A percentile compares a stretch with the other conserved stretches of the same genome.
Conservation (phyloP, 805 yeast genomes). For the Yamadazyma tumulicola region DNA sequence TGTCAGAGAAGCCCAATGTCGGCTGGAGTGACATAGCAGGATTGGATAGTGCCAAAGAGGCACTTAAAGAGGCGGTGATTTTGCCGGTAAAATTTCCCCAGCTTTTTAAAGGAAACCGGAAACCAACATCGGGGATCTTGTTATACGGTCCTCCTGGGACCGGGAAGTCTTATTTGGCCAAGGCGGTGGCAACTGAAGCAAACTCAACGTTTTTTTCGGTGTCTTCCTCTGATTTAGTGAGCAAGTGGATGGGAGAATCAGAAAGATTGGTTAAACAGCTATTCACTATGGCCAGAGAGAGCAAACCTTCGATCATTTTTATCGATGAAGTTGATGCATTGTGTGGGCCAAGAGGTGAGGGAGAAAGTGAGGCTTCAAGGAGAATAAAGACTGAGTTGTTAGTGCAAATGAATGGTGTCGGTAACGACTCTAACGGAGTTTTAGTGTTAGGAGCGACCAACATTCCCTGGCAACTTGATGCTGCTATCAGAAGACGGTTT, state of each 20-base stretch:
- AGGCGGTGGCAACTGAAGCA: constrained; percentile 98
- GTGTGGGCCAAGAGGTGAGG: constrained; percentile 98
- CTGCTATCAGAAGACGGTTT: constrained; percentile 95
- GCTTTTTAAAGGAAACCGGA: constrained; percentile 87
- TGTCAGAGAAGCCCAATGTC: constrained; percentile 89
- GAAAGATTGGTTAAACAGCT: constrained; percentile 94
- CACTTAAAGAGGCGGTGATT: constrained; percentile 94
- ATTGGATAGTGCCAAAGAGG: constrained; percentile 90
- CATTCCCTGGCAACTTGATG: constrained; percentile 98
- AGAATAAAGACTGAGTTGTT: constrained; percentile 93
- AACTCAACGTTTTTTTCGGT: constrained; percentile 95
- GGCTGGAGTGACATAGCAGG: constrained; percentile 97
- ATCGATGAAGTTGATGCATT: constrained; percentile 98
- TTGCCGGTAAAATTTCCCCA: constrained; percentile 96
- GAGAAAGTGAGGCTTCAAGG: constrained; percentile 93
- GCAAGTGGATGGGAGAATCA: constrained; percentile 99
- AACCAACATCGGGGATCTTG: constrained; percentile 87
- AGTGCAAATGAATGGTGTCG: constrained; percentile 99
- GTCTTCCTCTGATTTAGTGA: constrained; percentile 91
- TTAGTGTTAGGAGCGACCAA: constrained; percentile 95
- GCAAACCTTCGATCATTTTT: constrained; percentile 91
- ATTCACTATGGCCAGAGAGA: constrained; percentile 94
- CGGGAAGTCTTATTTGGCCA: constrained; percentile 94
- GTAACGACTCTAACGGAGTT: constrained; percentile 90
- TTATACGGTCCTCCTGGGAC: constrained; percentile 82